Base-by-base conservation (phyloP, 371 early-diverging fungal genomes). In the Syncephalastrum racemosum region DNA sequence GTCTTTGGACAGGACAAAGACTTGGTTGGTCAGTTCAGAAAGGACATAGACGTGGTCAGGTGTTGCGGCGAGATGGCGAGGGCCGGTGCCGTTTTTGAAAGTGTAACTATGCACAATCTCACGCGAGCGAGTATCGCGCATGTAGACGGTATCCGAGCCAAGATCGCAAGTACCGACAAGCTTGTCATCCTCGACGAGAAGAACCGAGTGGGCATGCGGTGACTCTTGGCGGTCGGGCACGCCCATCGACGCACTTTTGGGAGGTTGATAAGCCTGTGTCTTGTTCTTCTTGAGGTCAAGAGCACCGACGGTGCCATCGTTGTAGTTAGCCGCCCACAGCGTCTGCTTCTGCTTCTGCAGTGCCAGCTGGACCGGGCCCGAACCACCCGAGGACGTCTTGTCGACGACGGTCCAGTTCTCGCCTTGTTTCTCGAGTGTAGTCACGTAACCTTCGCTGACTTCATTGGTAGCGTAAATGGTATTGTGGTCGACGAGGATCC, bases 151-250 rank as follows among this genome's bases (percentile, higher is more conserved):
- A 46, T 79, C 79, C 4, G 50, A 48, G 18, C 70, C 70, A 13
- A 70, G 51, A 16, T 70, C 70, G 42, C 63, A 53, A 4, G 56
- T 53, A 24, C 63, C 23, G 4, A 59, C 64, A 46, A 49, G 56
- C 2, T 48, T 14, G 4, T 52, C 27, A 36, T 47, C 51, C 0
- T 45, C 46, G 13, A 68, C 67, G 22, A 70, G 66, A 6, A 75
- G 20, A 44, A 79, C 53, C 0, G 72, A 67, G 31, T 79, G 79
- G 0, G 71, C 68, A 45, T 79, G 79, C 1, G 79, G 63, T 10
- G 52, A 59, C 42, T 75, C 76, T 61, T 79, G 79, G 19, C 79
- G 74, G 18, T 60, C 60, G 16, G 76, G 72, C 1, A 66, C 62
- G 20, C 63, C 72, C 0, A 41, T 18, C 0, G 66, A 8, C 10